Percentiles rank a stretch among this genome's conserved stretches.
Evolutionary conservation across 208 protist genomes (phyloP).

Genomic region (Crithidia thermophila): DNA sequence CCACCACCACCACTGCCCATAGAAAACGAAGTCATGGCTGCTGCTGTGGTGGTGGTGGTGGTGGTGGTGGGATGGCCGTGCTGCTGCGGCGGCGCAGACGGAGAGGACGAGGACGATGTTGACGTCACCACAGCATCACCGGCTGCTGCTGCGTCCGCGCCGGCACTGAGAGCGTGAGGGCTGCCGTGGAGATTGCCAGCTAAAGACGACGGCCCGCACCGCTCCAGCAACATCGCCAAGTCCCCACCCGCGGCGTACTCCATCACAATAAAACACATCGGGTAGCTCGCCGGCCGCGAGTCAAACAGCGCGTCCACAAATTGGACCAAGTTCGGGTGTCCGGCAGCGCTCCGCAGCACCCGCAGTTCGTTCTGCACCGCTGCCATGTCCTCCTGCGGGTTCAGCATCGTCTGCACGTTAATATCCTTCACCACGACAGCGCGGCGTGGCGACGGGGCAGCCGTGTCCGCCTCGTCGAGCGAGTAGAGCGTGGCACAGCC

Average conservation of each 20-base stretch:
- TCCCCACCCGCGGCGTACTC: constrained; percentile 84
- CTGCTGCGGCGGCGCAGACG: too few species aligned
- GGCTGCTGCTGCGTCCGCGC: not conserved
- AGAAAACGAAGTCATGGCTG: too few species aligned
- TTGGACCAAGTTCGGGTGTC: constrained; percentile 74
- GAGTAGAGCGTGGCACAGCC: constrained; percentile 79
- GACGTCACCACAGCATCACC: not conserved
- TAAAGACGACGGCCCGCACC: too few species aligned
- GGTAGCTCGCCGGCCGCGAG: constrained; percentile 28
- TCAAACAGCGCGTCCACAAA: constrained; percentile 50
- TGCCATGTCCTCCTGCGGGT: constrained; percentile 57
- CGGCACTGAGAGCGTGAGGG: not conserved
- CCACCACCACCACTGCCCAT: not conserved
- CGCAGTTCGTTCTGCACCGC: constrained; percentile 59
- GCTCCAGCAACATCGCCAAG: constrained; percentile 51
- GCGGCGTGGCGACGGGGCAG: not conserved
- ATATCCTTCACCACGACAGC: constrained; percentile 82
- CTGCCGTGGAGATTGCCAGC: too few species aligned
- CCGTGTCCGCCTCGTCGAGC: not conserved
- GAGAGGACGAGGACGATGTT: not conserved
- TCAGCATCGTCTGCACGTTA: constrained; percentile 74
- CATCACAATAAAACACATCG: constrained; percentile 80
- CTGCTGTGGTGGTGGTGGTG: too few species aligned
- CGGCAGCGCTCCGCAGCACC: constrained; percentile 42
- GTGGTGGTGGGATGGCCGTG: too few species aligned